Conservation (phyloP, 176 grass and related monocot species). For the Elaeis guineensis region DNA sequence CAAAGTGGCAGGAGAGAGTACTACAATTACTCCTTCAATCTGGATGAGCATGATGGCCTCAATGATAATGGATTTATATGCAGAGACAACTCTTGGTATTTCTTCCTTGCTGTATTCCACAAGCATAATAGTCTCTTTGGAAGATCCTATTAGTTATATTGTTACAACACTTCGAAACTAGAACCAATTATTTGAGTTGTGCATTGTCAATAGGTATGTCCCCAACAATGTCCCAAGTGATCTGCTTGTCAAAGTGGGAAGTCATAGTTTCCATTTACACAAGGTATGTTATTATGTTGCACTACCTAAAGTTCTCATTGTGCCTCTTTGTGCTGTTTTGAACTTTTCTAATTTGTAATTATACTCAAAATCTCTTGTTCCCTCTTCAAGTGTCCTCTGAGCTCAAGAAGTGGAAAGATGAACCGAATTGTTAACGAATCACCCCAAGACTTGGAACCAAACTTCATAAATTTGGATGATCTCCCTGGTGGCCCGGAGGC, state of each 20-base stretch:
- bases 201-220: conserved; percentile 45
- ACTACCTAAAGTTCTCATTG: no score
- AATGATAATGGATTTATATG: conserved; percentile 62
- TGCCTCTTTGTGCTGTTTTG: no score
- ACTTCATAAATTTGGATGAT: conserved; percentile 45
- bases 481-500: conserved; percentile 54
- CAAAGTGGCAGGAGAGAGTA: conserved; percentile 30
- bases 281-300: conserved; percentile 30
- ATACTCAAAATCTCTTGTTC: no score
- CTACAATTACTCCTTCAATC: conserved; percentile 39
- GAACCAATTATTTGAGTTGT: no score
- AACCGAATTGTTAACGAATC: conserved; percentile 69
- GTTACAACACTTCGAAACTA: not conserved
- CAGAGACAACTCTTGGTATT: conserved; percentile 79
- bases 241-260: conserved; percentile 73
- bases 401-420: conserved; percentile 79
- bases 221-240: conserved; percentile 90
- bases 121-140: no score
- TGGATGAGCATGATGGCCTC: conserved; percentile 42
- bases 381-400: conserved; percentile 60
- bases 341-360: no score
- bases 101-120: not conserved
- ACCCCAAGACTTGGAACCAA: conserved; percentile 26
- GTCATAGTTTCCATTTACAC: conserved; percentile 86
- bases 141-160: no score